Evolutionary conservation across 2,329 filamentous ascomycete species (phyloP).

Genomic region (Fusarium solani-melongenae): DNA sequence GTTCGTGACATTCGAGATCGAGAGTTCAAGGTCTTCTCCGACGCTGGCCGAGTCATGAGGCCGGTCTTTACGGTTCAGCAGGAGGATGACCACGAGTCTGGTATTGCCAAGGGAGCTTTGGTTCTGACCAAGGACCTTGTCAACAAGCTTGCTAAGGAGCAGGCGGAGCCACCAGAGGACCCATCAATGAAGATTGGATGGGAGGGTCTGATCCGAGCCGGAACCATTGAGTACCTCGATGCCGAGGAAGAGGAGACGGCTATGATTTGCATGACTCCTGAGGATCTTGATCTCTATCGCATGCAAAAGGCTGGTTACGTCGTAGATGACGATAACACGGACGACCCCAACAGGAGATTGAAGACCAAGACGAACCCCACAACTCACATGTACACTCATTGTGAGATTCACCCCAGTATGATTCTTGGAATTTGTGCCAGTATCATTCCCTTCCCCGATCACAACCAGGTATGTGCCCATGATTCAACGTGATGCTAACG

Average conservation of each 20-base stretch:
- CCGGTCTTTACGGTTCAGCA: conserved; percentile 95
- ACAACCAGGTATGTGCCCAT: conserved; percentile 78
- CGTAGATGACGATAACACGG: conserved; percentile 69
- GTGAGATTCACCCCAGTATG: conserved; percentile 99
- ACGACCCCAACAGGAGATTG: conserved; percentile 84
- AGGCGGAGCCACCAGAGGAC: conserved; percentile 73
- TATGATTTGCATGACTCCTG: conserved; percentile 99
- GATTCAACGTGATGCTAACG: background rate
- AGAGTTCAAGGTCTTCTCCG: conserved; percentile 98
- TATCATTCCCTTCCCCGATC: conserved; percentile 99
- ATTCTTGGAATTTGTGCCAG: conserved; percentile 97
- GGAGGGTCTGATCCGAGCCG: conserved; percentile 84
- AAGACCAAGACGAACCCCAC: conserved; percentile 89
- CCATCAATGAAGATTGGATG: conserved; percentile 79
- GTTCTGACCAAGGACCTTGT: conserved; percentile 85
- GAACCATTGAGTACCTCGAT: conserved; percentile 95
- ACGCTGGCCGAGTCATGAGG: conserved; percentile 93
- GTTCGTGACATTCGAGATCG: conserved; percentile 96
- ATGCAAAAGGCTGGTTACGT: conserved; percentile 74
- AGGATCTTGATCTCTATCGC: conserved; percentile 86
- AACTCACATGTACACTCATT: conserved; percentile 95
- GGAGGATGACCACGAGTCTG: conserved; percentile 76
- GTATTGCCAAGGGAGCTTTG: conserved; percentile 72
- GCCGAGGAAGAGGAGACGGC: conserved; percentile 98
- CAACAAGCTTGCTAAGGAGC: conserved; percentile 79